A percentile compares a stretch with the other conserved stretches of the same genome.
These are phyloP conservation scores for Botryotinia convoluta DNA, from an alignment of 2,329 filamentous ascomycete species.

Conservation along the genomic window DNA sequence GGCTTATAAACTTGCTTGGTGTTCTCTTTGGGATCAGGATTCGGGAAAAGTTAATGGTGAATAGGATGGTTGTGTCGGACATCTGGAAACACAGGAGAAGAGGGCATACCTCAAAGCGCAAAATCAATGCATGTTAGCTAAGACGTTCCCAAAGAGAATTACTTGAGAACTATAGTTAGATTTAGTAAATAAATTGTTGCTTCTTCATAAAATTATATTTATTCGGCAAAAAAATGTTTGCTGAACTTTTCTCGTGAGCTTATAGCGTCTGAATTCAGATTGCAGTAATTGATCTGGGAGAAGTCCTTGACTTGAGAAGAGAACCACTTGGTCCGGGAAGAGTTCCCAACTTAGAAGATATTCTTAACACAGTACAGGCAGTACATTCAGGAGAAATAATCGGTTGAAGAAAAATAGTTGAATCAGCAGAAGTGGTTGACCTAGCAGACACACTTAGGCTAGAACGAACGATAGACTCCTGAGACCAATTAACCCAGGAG, in stretches of 20 bases:
- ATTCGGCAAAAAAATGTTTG: neutral
- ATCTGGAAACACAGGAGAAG: neutral
- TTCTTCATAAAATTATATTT: neutral
- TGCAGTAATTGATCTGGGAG: neutral
- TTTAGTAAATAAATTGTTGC: fast-evolving
- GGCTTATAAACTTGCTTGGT: neutral
- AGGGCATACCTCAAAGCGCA: neutral
- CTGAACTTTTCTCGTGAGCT: neutral
- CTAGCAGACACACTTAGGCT: neutral
- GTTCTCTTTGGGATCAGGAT: neutral
- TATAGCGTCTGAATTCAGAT: neutral
- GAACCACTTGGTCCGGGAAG: neutral
- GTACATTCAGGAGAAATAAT: neutral
- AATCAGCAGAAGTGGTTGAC: neutral
- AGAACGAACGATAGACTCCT: neutral
- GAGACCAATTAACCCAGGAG: neutral
- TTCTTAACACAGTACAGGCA: neutral
- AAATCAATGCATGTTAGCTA: too few relatives aligned
- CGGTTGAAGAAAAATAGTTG: neutral
- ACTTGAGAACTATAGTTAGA: neutral
- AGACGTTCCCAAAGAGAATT: neutral
- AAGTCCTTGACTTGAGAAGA: neutral
- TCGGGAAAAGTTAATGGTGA: neutral
- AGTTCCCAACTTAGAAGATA: neutral
- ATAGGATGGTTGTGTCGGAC: neutral